Evolutionary conservation across 306 rosid species (phyloP).

Genomic region (Trifolium fragiferum): DNA sequence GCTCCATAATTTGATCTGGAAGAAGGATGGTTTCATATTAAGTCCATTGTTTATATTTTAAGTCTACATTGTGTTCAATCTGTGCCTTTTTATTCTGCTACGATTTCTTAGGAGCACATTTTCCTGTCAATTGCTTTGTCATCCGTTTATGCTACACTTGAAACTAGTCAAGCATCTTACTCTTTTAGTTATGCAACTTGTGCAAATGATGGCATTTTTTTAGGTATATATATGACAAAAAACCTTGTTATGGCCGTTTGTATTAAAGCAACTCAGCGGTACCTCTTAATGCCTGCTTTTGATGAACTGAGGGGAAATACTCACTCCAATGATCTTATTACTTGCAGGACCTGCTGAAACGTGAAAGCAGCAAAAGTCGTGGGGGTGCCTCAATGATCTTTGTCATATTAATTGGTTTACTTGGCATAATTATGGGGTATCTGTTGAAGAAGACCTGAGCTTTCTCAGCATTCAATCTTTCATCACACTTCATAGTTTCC

Average conservation of each 20-base stretch:
- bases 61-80: not conserved
- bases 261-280: not conserved
- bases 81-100: not conserved
- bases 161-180: not conserved
- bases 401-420: constrained; percentile 63
- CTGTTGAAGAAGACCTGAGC: constrained; percentile 67
- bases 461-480: constrained; percentile 27
- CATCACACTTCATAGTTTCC: constrained; percentile 44
- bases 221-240: not conserved
- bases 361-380: constrained; percentile 59
- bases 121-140: constrained; percentile 23
- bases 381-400: constrained; percentile 67
- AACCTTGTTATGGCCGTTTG: constrained; percentile 8
- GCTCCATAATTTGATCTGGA: constrained; percentile 25
- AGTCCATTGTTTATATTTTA: not conserved
- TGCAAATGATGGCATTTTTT: not conserved
- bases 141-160: constrained; percentile 13
- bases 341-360: constrained; percentile 81
- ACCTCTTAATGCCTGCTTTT: constrained; percentile 29
- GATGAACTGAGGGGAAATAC: constrained; percentile 21
- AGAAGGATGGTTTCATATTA: constrained; percentile 14
- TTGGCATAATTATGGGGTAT: constrained; percentile 79
- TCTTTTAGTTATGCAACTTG: not conserved
- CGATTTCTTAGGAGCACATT: constrained; percentile 18
- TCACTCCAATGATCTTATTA: constrained; percentile 26